These are phyloP conservation scores for Pestalotiopsis sp. DNA, from an alignment of 2,329 filamentous ascomycete species.

Conservation along the genomic window DNA sequence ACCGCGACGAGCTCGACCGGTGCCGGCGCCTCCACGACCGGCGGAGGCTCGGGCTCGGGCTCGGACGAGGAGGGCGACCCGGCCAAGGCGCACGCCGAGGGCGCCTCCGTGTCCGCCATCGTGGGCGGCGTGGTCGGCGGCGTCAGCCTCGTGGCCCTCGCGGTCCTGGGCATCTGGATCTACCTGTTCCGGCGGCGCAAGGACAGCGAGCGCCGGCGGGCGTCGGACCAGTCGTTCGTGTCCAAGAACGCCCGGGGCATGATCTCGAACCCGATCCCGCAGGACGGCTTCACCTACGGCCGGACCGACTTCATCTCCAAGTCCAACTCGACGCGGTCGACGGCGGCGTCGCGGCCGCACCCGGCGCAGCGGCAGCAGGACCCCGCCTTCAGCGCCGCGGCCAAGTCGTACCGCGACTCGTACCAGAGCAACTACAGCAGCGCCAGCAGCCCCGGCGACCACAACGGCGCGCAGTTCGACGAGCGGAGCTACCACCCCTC, in stretches of 20 bases:
- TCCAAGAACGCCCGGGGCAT: background rate
- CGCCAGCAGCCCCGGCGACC: background rate
- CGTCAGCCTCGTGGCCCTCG: background rate
- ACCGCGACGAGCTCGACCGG: background rate
- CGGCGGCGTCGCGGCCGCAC: no score
- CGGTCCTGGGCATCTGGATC: background rate
- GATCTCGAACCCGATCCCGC: background rate
- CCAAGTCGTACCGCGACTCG: background rate
- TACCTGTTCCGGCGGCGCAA: background rate
- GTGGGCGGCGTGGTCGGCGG: conserved; percentile 2
- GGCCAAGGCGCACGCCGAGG: background rate
- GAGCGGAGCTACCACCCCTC: conserved; percentile 31
- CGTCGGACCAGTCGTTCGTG: background rate
- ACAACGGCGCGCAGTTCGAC: conserved; percentile 11
- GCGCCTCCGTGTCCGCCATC: conserved; percentile 3
- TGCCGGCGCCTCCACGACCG: background rate
- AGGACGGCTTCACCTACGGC: background rate
- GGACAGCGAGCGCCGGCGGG: background rate
- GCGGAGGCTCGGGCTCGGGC: background rate
- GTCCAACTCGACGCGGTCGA: background rate
- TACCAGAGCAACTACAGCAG: background rate
- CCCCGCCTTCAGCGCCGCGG: background rate
- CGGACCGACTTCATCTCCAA: conserved; percentile 3
- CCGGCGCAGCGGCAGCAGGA: background rate
- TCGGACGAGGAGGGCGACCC: background rate